Conservation (phyloP, 495 filamentous ascomycete species). For the Ramalina peruviana region DNA sequence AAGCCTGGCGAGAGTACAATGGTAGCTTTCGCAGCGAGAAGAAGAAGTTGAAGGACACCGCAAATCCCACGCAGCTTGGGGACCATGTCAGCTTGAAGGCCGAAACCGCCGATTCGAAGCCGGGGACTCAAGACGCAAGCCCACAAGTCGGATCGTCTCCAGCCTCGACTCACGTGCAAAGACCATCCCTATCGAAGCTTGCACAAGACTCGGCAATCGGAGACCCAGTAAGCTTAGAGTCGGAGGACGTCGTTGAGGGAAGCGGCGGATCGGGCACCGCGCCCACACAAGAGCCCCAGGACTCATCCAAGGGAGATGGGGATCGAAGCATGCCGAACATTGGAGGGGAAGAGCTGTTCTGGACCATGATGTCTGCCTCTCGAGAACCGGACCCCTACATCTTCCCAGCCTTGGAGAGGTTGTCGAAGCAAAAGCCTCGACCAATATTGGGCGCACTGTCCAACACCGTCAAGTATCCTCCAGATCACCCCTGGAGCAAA, state of each 20-base stretch:
- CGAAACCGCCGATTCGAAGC: conserved; percentile 13
- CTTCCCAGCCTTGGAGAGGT: conserved; percentile 54
- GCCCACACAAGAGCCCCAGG: background rate
- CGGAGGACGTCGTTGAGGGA: conserved; percentile 13
- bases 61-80: conserved; percentile 10
- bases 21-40: conserved; percentile 22
- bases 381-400: conserved; percentile 69
- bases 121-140: conserved; percentile 11
- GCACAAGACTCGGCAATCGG: conserved; percentile 16
- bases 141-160: conserved; percentile 1
- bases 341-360: conserved; percentile 72
- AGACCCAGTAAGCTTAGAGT: conserved; percentile 15
- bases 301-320: background rate
- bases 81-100: conserved; percentile 17
- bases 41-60: conserved; percentile 16
- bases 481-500: conserved; percentile 38
- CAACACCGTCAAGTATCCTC: conserved; percentile 77
- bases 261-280: background rate
- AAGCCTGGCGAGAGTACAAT: conserved; percentile 53
- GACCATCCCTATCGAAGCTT: conserved; percentile 10
- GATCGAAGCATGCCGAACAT: conserved; percentile 27
- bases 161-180: background rate
- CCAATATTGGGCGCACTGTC: conserved; percentile 71
- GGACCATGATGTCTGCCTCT: conserved; percentile 76
- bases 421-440: conserved; percentile 28